These are phyloP conservation scores for Cyberlindnera misumaiensis DNA, from an alignment of 805 yeast genomes.

Conservation along the genomic window DNA sequence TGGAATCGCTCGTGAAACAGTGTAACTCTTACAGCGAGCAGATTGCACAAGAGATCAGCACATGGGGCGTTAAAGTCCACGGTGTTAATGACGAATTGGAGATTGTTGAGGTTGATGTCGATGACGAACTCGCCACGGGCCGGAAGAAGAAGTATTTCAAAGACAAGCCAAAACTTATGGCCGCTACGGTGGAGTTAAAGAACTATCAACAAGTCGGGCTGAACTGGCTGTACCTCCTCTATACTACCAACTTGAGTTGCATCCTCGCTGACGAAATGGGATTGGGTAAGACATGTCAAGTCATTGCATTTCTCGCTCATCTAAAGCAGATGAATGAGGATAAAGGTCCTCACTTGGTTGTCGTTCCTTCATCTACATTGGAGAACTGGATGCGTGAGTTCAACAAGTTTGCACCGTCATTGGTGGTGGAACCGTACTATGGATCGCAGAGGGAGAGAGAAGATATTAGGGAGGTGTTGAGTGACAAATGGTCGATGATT, in stretches of 20 bases:
- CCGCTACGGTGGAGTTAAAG: slow-evolving; percentile 62
- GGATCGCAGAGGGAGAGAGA: slow-evolving; percentile 83
- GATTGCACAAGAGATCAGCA: slow-evolving; percentile 63
- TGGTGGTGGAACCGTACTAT: slow-evolving; percentile 87
- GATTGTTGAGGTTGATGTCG: slow-evolving; percentile 42
- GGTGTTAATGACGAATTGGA: slow-evolving; percentile 62
- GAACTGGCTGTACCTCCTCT: slow-evolving; percentile 83
- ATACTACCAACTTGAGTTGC: slow-evolving; percentile 75
- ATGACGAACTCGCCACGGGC: slow-evolving; percentile 26
- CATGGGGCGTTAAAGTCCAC: slow-evolving; percentile 83
- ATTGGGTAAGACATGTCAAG: slow-evolving; percentile 94
- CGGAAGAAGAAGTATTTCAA: slow-evolving; percentile 41
- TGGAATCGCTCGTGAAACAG: slow-evolving; percentile 79
- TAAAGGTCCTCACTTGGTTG: slow-evolving; percentile 82
- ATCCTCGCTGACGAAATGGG: slow-evolving; percentile 99
- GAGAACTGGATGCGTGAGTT: slow-evolving; percentile 98
- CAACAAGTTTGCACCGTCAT: slow-evolving; percentile 74
- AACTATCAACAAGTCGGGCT: slow-evolving; percentile 95
- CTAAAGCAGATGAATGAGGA: slow-evolving; percentile 55
- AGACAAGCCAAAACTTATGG: slow-evolving; percentile 63
- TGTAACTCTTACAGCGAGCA: slow-evolving; percentile 73
- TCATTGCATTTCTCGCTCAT: slow-evolving; percentile 84
- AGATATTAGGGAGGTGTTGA: slow-evolving; percentile 67
- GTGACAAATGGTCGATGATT: slow-evolving; percentile 44
- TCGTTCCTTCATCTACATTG: slow-evolving; percentile 93